phyloP scores from a whole-genome alignment of 192 early-diverging fungal genomes.

The Backusella sp. region DNA sequence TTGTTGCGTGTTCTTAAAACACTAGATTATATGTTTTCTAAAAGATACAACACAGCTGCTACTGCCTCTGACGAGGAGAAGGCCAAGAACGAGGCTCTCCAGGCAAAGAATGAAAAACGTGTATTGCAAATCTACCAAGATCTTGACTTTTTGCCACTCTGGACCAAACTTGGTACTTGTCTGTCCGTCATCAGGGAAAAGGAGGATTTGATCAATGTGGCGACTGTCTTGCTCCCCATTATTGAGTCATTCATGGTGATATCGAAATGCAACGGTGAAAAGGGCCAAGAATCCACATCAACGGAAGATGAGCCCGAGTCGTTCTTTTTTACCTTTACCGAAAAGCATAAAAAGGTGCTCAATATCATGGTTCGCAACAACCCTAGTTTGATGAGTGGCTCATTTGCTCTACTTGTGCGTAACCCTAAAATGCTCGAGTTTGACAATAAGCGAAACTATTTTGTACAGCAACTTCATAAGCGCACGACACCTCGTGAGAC shows the following conservation, averaged over 20 bases:
- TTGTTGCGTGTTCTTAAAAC: conserved; percentile 92
- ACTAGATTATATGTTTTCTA: conserved; percentile 83
- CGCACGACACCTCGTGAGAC: conserved; percentile 58
- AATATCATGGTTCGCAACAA: conserved; percentile 98
- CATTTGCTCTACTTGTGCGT: conserved; percentile 94
- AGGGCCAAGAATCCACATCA: conserved; percentile 17
- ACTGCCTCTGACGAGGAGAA: conserved; percentile 40
- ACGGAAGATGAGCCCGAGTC: conserved; percentile 34
- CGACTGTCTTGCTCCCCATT: conserved; percentile 88
- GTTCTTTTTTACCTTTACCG: conserved; percentile 88
- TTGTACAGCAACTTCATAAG: conserved; percentile 93
- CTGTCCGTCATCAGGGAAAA: conserved; percentile 73
- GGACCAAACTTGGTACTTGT: conserved; percentile 75
- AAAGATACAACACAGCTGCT: conserved; percentile 32
- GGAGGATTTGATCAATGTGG: conserved; percentile 83
- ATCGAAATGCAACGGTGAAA: conserved; percentile 78
- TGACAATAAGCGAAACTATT: conserved; percentile 99
- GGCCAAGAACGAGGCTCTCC: background rate
- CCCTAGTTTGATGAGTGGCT: conserved; percentile 92
- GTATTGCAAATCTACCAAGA: conserved; percentile 49
- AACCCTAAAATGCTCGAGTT: conserved; percentile 98
- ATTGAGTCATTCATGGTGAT: conserved; percentile 99
- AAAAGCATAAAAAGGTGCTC: conserved; percentile 92
- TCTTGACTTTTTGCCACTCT: conserved; percentile 63
- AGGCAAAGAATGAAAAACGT: conserved; percentile 46